Percentiles rank a stretch among this genome's conserved stretches.
Evolutionary conservation across 1,284 basidiomycete species (phyloP).

Genomic region (Xerocomus minutiporus): DNA sequence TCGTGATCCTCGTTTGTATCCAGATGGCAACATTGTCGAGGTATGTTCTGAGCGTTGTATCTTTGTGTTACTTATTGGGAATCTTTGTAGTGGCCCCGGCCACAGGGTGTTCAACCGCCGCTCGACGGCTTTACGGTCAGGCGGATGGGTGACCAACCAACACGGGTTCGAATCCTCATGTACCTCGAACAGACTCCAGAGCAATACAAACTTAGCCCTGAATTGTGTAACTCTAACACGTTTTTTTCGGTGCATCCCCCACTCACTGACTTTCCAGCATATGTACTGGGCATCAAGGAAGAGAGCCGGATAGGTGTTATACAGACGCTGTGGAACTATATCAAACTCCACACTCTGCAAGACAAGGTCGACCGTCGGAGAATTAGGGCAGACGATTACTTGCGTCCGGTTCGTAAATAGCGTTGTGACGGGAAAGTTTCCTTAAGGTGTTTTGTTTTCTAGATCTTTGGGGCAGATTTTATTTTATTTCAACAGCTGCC

Average conservation of each 20-base stretch:
- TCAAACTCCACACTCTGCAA: conserved; percentile 81
- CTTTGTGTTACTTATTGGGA: neutral
- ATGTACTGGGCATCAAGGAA: conserved; percentile 77
- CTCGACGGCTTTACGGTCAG: conserved; percentile 89
- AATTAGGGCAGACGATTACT: conserved; percentile 71
- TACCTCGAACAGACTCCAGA: conserved; percentile 86
- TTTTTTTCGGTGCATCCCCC: conserved; percentile 11
- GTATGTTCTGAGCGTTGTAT: conserved; percentile 34
- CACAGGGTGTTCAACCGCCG: conserved; percentile 48
- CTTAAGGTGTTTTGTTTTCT: neutral
- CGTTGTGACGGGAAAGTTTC: neutral
- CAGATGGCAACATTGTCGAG: conserved; percentile 78
- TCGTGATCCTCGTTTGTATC: conserved; percentile 77
- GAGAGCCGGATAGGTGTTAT: conserved; percentile 82
- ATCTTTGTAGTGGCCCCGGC: neutral
- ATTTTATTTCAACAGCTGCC: conserved; percentile 80
- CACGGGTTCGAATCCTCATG: conserved; percentile 75
- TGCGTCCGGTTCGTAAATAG: conserved; percentile 52
- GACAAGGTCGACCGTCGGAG: conserved; percentile 85
- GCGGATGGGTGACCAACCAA: conserved; percentile 75
- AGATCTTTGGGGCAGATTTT: conserved; percentile 68
- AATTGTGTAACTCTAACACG: conserved; percentile 51
- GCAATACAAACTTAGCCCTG: conserved; percentile 77
- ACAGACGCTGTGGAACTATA: conserved; percentile 88
- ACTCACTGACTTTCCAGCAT: conserved; percentile 35